phyloP scores from a whole-genome alignment of 2,329 filamentous ascomycete species.

The Coniochaeta ligniaria region DNA sequence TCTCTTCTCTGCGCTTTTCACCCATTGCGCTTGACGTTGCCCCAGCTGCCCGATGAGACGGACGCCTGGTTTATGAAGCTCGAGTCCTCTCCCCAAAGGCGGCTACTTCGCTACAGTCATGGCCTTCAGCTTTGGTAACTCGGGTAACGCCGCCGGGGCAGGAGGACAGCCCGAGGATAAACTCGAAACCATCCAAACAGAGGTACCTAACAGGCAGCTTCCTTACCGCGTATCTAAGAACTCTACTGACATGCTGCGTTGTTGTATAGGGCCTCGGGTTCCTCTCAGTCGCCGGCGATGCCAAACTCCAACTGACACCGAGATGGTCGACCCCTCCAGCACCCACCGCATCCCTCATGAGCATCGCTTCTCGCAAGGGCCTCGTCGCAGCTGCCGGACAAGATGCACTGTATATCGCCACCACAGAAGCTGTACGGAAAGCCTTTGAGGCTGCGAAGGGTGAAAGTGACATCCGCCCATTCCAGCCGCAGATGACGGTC shows the following conservation, averaged over 20 bases:
- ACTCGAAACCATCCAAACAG: constrained; percentile 72
- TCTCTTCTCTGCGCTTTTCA: neutral
- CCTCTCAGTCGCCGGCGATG: constrained; percentile 68
- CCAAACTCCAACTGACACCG: constrained; percentile 73
- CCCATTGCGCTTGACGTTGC: neutral
- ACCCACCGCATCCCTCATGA: constrained; percentile 73
- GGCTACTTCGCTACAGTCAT: constrained; percentile 39
- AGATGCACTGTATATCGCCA: constrained; percentile 67
- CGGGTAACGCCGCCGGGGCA: constrained; percentile 33
- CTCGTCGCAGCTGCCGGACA: constrained; percentile 84
- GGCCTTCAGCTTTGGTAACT: constrained; percentile 57
- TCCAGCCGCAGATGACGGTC: constrained; percentile 67
- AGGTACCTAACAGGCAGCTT: constrained; percentile 41
- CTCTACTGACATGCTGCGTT: constrained; percentile 2
- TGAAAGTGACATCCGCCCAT: constrained; percentile 60
- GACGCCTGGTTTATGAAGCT: constrained; percentile 17
- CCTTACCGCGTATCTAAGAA: neutral
- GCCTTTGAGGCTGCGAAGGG: constrained; percentile 57
- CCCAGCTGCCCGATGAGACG: constrained; percentile 13
- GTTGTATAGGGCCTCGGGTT: constrained; percentile 66
- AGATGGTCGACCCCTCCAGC: constrained; percentile 73
- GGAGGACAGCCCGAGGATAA: constrained; percentile 35
- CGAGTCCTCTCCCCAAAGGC: constrained; percentile 21
- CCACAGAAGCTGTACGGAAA: constrained; percentile 70
- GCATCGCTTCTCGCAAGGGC: constrained; percentile 71